Evolutionary conservation across 2,329 filamentous ascomycete species (phyloP).

Genomic region (Tolypocladium nubicola): DNA sequence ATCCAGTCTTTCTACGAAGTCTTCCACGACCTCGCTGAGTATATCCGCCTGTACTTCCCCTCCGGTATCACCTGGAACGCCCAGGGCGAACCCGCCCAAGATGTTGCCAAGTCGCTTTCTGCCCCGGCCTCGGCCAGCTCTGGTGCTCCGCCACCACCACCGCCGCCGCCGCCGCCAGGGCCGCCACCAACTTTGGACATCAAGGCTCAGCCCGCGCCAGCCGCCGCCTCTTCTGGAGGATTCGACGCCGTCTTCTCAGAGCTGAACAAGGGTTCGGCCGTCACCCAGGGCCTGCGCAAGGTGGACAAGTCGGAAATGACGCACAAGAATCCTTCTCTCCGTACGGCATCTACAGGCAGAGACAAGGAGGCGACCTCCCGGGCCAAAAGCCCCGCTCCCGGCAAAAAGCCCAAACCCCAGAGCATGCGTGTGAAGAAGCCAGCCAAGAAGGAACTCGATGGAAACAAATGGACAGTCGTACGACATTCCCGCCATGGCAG

Average conservation of each 20-base stretch:
- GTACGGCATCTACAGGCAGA: constrained; percentile 61
- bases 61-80: constrained; percentile 81
- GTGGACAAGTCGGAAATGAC: constrained; percentile 96
- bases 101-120: constrained; percentile 49
- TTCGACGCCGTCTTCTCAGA: constrained; percentile 86
- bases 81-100: constrained; percentile 60
- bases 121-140: constrained; percentile 34
- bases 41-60: constrained; percentile 74
- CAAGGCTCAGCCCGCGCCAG: constrained; percentile 27
- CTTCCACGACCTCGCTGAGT: constrained; percentile 73
- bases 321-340: constrained; percentile 89
- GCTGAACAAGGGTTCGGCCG: constrained; percentile 77
- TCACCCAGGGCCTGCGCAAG: constrained; percentile 83
- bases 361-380: constrained; percentile 44
- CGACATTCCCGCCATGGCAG: constrained; percentile 14
- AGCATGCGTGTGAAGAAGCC: constrained; percentile 79
- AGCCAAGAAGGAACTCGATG: constrained; percentile 66
- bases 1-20: constrained; percentile 87
- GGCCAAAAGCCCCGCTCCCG: constrained; percentile 78
- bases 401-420: constrained; percentile 78
- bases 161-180: constrained; percentile 60
- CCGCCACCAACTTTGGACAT: constrained; percentile 57
- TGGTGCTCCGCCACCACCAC: constrained; percentile 39
- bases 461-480: constrained; percentile 89
- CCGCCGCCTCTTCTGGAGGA: constrained; percentile 38